Evolutionary conservation across 306 rosid genomes (phyloP).

Genomic region (Glycine tomentella): DNA sequence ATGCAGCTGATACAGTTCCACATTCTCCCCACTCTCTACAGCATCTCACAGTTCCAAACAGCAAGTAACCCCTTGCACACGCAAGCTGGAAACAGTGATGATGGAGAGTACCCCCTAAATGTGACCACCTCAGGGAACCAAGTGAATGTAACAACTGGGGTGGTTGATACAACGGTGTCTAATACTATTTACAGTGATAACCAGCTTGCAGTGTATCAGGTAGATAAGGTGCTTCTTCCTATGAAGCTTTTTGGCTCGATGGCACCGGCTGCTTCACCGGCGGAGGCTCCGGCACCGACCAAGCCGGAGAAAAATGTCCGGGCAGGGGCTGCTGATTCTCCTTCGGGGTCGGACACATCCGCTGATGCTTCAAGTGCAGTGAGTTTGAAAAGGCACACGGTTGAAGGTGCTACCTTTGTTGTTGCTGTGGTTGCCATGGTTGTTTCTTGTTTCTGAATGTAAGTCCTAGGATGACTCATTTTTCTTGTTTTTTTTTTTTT

Average conservation of each 20-base stretch:
- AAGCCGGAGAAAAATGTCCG: constrained; percentile 65
- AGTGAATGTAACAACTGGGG: constrained; percentile 87
- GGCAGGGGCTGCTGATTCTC: constrained; percentile 64
- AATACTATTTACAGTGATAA: constrained; percentile 72
- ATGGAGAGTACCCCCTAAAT: constrained; percentile 79
- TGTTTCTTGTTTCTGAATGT: constrained; percentile 43
- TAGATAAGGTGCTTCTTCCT: constrained; percentile 87
- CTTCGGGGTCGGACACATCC: constrained; percentile 52
- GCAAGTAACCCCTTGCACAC: constrained; percentile 83
- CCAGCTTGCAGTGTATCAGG: constrained; percentile 83
- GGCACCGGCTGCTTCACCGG: constrained; percentile 49
- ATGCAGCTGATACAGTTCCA: constrained; percentile 79
- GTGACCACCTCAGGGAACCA: constrained; percentile 89
- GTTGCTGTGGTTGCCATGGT: constrained; percentile 20
- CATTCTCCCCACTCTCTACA: constrained; percentile 64
- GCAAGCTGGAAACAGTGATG: constrained; percentile 81
- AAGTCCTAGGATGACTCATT: constrained; percentile 23
- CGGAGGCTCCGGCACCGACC: constrained; percentile 70
- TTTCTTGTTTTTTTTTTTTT: constrained; percentile 20
- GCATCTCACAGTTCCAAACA: constrained; percentile 82
- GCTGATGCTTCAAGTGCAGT: constrained; percentile 52
- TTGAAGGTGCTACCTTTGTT: constrained; percentile 22
- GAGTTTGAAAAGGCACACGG: constrained; percentile 21
- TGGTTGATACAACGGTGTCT: constrained; percentile 65
- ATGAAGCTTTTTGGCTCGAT: constrained; percentile 59